A percentile compares a stretch with the other conserved stretches of the same genome.
Evolutionary conservation across 75 land plant species (phyloP).

Genomic region (Selaginella tamariscina): DNA sequence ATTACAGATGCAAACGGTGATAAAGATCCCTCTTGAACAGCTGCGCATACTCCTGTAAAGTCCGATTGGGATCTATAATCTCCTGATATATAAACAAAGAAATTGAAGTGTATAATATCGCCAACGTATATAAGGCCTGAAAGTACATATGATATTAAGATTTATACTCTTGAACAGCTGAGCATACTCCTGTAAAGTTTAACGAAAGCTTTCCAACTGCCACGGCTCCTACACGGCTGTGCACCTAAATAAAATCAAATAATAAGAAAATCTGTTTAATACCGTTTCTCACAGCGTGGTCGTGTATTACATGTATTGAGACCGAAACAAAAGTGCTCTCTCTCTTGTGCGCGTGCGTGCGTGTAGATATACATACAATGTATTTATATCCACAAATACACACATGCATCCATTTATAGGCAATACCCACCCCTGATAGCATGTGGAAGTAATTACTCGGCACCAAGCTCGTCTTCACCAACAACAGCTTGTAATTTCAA

Average conservation of each 20-base stretch:
- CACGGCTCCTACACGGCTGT: too few relatives aligned
- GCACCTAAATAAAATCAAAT: background rate
- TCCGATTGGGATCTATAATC: too few relatives aligned
- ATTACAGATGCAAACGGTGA: constrained; percentile 17
- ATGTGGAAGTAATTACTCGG: constrained; percentile 71
- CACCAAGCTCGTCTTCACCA: constrained; percentile 64
- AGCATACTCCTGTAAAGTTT: constrained; percentile 41
- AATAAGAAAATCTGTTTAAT: background rate
- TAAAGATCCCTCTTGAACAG: too few relatives aligned
- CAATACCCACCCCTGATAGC: constrained; percentile 46
- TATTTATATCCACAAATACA: background rate
- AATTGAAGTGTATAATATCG: too few relatives aligned
- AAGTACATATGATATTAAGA: too few relatives aligned
- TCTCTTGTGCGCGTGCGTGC: too few relatives aligned
- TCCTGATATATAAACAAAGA: too few relatives aligned
- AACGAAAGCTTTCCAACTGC: constrained; percentile 84
- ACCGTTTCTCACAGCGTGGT: background rate
- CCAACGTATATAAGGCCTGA: too few relatives aligned
- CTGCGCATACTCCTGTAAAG: too few relatives aligned
- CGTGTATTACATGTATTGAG: background rate
- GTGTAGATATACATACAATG: too few relatives aligned
- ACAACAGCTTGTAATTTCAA: too few relatives aligned
- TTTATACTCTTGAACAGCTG: constrained; percentile 30
- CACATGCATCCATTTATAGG: background rate
- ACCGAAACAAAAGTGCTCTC: too few relatives aligned